Percentiles rank a stretch among this genome's conserved stretches.
Evolutionary conservation across 495 filamentous ascomycete species (phyloP).

Genomic region (Annulohypoxylon stygium): DNA sequence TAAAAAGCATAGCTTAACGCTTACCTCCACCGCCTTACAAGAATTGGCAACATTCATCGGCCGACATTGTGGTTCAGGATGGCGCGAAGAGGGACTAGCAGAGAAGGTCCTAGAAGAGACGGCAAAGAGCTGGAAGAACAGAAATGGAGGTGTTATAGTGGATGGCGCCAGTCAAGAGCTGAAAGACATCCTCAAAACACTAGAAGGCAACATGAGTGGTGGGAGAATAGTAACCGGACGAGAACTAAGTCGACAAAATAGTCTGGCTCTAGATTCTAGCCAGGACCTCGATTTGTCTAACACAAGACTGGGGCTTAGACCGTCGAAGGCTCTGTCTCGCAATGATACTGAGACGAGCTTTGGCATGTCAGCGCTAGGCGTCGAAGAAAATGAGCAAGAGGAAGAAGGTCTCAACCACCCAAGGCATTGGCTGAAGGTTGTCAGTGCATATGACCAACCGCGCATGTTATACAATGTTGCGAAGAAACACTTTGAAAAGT

Average conservation of each 20-base stretch:
- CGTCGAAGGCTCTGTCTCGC: conserved; percentile 54
- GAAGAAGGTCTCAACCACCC: conserved; percentile 69
- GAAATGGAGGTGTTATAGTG: conserved; percentile 86
- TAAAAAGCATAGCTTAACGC: conserved; percentile 95
- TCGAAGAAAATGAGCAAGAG: conserved; percentile 74
- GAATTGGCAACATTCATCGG: conserved; percentile 89
- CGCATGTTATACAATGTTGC: conserved; percentile 83
- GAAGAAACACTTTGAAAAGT: conserved; percentile 93
- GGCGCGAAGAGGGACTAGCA: conserved; percentile 93
- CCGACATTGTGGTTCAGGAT: conserved; percentile 92
- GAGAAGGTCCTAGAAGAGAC: conserved; percentile 93
- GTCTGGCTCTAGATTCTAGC: conserved; percentile 60
- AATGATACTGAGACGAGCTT: conserved; percentile 74
- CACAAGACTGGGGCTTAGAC: conserved; percentile 60
- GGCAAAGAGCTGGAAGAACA: conserved; percentile 88
- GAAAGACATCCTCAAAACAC: conserved; percentile 80
- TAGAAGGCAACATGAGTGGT: conserved; percentile 87
- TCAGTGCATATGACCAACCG: conserved; percentile 88
- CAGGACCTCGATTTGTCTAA: conserved; percentile 57
- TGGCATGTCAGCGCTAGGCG: conserved; percentile 69
- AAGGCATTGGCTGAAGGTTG: conserved; percentile 80
- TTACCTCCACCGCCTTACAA: conserved; percentile 88
- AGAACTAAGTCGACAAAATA: conserved; percentile 70
- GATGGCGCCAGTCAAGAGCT: conserved; percentile 82
- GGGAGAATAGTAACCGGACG: conserved; percentile 71